A percentile compares a stretch with the other conserved stretches of the same genome.
Conservation (phyloP, 2,329 filamentous ascomycete genomes). For the Metarhizium guizhouense region DNA sequence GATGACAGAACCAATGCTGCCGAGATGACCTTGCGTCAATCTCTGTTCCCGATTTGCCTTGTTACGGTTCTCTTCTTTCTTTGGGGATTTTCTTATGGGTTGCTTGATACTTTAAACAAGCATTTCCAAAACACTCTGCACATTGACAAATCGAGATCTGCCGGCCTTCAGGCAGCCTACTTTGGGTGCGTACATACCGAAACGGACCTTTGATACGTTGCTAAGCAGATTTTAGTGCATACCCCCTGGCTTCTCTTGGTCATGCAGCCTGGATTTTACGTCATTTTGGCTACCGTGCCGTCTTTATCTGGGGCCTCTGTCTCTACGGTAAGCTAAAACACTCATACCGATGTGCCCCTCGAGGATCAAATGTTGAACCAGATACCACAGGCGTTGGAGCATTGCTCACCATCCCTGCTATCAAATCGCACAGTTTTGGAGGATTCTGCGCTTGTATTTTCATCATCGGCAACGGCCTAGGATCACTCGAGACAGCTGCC, state of each 20-base stretch:
- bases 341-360: not conserved
- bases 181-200: slow-evolving; percentile 38
- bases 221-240: slow-evolving; percentile 39
- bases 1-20: slow-evolving; percentile 20
- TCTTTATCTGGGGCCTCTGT: slow-evolving; percentile 59
- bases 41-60: slow-evolving; percentile 55
- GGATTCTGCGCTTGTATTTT: slow-evolving; percentile 68
- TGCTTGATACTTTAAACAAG: slow-evolving; percentile 40
- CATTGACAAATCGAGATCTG: slow-evolving; percentile 33
- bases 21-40: slow-evolving; percentile 56
- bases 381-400: slow-evolving; percentile 30
- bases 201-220: slow-evolving; percentile 17
- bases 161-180: slow-evolving; percentile 41
- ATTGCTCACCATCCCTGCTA: slow-evolving; percentile 44
- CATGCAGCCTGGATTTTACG: slow-evolving; percentile 55
- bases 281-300: slow-evolving; percentile 55
- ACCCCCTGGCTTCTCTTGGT: slow-evolving; percentile 61
- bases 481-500: slow-evolving; percentile 67
- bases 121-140: slow-evolving; percentile 38
- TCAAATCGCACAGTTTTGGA: slow-evolving; percentile 56
- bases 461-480: slow-evolving; percentile 64
- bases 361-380: not conserved
- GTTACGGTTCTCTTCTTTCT: slow-evolving; percentile 38
- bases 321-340: slow-evolving; percentile 43
- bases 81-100: slow-evolving; percentile 37